Percentiles rank a stretch among this genome's conserved stretches.
phyloP scores from a whole-genome alignment of 2,329 filamentous ascomycete species.

The Ophiostoma populinum region DNA sequence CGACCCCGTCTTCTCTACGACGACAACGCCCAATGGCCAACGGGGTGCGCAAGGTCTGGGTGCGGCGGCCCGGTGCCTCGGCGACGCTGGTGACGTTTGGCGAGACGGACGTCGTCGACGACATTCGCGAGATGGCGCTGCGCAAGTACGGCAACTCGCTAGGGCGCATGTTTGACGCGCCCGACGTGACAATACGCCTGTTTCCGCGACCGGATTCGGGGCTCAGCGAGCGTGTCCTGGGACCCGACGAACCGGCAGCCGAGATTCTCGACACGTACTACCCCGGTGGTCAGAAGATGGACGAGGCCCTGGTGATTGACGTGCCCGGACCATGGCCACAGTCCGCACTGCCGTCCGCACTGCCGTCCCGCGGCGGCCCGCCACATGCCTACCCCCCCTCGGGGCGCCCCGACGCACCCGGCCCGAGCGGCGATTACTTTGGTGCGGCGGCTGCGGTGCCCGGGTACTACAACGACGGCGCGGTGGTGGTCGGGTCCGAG shows the following conservation, averaged over 20 bases:
- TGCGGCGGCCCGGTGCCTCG: constrained; percentile 70
- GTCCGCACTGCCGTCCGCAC: constrained; percentile 68
- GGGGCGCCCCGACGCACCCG: not conserved
- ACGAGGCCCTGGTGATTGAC: constrained; percentile 84
- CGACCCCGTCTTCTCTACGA: not conserved
- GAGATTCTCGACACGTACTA: constrained; percentile 67
- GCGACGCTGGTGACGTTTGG: constrained; percentile 72
- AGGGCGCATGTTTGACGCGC: constrained; percentile 74
- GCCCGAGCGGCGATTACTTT: constrained; percentile 52
- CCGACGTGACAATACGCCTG: constrained; percentile 71
- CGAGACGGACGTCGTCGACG: constrained; percentile 85
- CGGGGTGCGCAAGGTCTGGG: constrained; percentile 66
- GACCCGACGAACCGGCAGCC: constrained; percentile 72
- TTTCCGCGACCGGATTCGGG: constrained; percentile 46
- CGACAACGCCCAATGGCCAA: not conserved
- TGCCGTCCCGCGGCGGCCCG: constrained; percentile 33
- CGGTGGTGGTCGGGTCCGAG: constrained; percentile 4
- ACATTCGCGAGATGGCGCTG: constrained; percentile 81
- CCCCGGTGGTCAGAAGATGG: constrained; percentile 70
- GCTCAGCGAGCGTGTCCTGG: constrained; percentile 49
- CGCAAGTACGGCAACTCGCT: constrained; percentile 89
- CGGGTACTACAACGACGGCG: constrained; percentile 4
- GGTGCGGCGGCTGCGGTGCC: constrained; percentile 33
- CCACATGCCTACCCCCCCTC: constrained; percentile 17
- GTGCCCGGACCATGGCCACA: constrained; percentile 48